Base-by-base conservation (phyloP, 805 yeast genomes). In the Lipomyces chichibuensis region DNA sequence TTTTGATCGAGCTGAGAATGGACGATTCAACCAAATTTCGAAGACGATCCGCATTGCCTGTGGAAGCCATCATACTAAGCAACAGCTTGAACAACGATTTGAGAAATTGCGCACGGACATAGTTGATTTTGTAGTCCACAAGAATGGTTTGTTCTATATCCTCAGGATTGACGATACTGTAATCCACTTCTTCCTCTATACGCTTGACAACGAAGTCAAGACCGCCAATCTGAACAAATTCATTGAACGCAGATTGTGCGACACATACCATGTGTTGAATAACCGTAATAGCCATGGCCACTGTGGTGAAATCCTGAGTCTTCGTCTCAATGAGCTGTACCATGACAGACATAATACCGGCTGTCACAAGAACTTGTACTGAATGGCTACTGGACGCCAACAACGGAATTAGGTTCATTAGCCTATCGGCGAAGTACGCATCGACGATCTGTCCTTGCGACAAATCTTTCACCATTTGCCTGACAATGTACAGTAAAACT, bases 11-110 rank as follows among this genome's bases (percentile, higher is more conserved):
- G 35, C 78, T 74, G 20, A 93, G 77, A n/a, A 94, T 79, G 0
- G 92, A 87, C 0, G 97, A 90, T 74, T 94, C 98, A 73, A 91
- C 90, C 52, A 94, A 77, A 69, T 91, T 91, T 76, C 97, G 85
- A 74, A 92, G 84, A 66, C 95, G 82, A 75, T 92, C 97, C 1
- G 77, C 67, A 54, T 96, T 95, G 3, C 89, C 84, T 62, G 91
- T 92, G n/a, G 87, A 83, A 64, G 85, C 85, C 54, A 93, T 81
- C 57, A 92, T 77, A 69, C 87, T 84, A 27, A 85, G 77, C 0
- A 88, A 87, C 32, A 92, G 82, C 68, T 87, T 89, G 71, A 92
- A 77, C 60, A 90, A 75, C 53, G 87, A 83, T 68, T 85, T 80
- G n/a, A 88, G 78, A 67, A 84, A 81, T 53, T 85, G 76, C 2